A percentile compares a stretch with the other conserved stretches of the same genome.
These are phyloP conservation scores for Yamadazyma pseudoaaseri DNA, from an alignment of 1,139 yeast genomes.

Conservation along the genomic window DNA sequence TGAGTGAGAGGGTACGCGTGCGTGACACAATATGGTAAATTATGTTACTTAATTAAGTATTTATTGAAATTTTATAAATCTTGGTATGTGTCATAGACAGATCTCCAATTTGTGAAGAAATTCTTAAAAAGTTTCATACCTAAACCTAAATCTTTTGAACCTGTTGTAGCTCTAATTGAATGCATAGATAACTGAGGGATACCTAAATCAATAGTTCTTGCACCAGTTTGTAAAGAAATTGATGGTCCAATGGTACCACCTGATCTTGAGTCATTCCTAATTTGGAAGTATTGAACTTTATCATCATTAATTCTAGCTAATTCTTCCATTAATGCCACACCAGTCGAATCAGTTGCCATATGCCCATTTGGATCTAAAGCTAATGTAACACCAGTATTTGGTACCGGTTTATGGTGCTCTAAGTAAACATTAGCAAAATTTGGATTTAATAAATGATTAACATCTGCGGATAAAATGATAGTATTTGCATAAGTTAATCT, in stretches of 20 bases:
- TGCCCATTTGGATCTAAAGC: conserved; percentile 43
- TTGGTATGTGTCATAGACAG: conserved; percentile 22
- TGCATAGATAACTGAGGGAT: conserved; percentile 49
- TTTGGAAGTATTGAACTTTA: conserved; percentile 40
- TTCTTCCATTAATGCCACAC: conserved; percentile 30
- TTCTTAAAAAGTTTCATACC: conserved; percentile 40
- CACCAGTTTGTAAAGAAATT: conserved; percentile 39
- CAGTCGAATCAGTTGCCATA: conserved; percentile 44
- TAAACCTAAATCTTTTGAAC: conserved; percentile 43
- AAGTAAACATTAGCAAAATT: conserved; percentile 37
- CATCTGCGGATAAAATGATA: conserved; percentile 44
- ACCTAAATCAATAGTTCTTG: conserved; percentile 46
- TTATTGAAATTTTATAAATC: conserved; percentile 15
- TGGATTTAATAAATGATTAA: conserved; percentile 48
- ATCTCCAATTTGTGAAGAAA: conserved; percentile 38
- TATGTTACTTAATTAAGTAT: too few relatives aligned
- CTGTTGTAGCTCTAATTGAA: conserved; percentile 42
- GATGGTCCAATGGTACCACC: conserved; percentile 50
- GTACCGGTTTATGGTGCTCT: conserved; percentile 39
- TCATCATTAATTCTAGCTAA: conserved; percentile 29
- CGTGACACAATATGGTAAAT: not conserved
- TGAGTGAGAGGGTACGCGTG: not conserved
- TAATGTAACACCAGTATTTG: conserved; percentile 41
- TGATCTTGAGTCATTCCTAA: conserved; percentile 42
- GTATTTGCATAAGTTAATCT: conserved; percentile 33